Evolutionary conservation across 2,329 filamentous ascomycete species (phyloP), one percentile per base, ranked within the genome.

Genomic region (Cercospora zeina): DNA sequence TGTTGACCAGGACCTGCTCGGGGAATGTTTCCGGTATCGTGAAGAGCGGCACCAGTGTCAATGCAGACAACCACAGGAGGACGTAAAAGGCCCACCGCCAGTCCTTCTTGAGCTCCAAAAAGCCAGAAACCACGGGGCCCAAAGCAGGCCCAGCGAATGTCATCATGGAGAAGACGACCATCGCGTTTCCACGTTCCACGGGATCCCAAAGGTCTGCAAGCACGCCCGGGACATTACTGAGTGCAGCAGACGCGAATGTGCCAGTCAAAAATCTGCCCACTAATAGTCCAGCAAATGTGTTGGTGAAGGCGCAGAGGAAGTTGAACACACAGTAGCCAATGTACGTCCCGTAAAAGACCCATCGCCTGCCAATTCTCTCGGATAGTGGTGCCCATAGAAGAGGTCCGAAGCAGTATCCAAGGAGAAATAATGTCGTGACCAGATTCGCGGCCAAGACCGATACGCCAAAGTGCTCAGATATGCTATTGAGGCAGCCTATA

Each of bases 351-450:
- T 82, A 81, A 66, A 84, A 82, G 50, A 85, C 78, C 64, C 74
- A 76, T 64, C 81, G 77, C 13, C 87, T 80, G 7, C 87, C 86
- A 62, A 83, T 83, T 62, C 87, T 85, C 70, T 90, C 87, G 45
- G 84, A 87, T 1, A 89, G 71, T 0, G 88, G 88, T 0, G 85
- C 87, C 79, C 86, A 88, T 16, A 88, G 74, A 4, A 88, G 42
- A 0, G 85, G 84, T 0, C 85, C 85, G 2, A 82, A 80, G 21
- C 87, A 83, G 69, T 88, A 89, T 14, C 71, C 71, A 1, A 72
- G 65, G 8, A 73, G 50, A 50, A 72, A 73, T 0, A 72, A 56
- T 3, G 71, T 72, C 1, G 68, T 67, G 31, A 72, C 70, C 30
- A 72, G 62, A 37, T 67, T 68, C 1, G 70, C 64, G 10, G 75